Conservation (phyloP, 2,329 filamentous ascomycete species). For the Thelonectria olida region DNA sequence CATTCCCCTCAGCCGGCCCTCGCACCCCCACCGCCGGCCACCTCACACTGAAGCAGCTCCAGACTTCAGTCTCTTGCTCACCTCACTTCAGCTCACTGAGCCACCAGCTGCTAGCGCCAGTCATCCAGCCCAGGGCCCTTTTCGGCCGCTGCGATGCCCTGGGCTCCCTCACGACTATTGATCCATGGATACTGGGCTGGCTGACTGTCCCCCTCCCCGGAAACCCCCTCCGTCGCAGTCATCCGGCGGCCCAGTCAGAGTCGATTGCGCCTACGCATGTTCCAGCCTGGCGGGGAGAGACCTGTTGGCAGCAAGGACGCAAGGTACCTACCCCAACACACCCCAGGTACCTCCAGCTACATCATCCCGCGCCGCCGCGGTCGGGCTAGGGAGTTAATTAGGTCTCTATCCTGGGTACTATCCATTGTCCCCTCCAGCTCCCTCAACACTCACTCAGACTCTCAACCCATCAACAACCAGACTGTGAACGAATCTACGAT, state of each 20-base stretch:
- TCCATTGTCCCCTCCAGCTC: conserved; percentile 9
- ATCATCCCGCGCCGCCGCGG: conserved; percentile 12
- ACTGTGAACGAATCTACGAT: conserved; percentile 40
- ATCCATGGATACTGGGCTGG: too few relatives aligned
- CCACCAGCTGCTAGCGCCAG: conserved; percentile 24
- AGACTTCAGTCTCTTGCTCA: neutral
- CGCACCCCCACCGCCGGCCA: neutral
- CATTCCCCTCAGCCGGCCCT: conserved; percentile 9
- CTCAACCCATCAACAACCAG: conserved; percentile 34
- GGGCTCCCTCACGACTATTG: too few relatives aligned
- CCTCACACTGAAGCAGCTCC: too few relatives aligned
- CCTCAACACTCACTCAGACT: conserved; percentile 12
- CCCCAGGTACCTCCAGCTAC: conserved; percentile 17
- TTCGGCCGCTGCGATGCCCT: too few relatives aligned
- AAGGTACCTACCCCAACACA: conserved; percentile 7
- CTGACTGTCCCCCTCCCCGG: too few relatives aligned
- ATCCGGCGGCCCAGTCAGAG: neutral
- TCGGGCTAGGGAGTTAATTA: conserved; percentile 6
- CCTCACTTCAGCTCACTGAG: conserved; percentile 13
- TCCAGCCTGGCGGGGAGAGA: too few relatives aligned
- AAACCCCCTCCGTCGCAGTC: conserved; percentile 29
- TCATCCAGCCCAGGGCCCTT: conserved; percentile 8
- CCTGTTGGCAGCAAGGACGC: neutral
- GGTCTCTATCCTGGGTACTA: neutral
- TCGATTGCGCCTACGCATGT: neutral